These are phyloP conservation scores for barrel medic (Medicago truncatula) DNA, from an alignment of 306 rosid genomes.

Conservation along the genomic window MtrunA17r5.0-ANR NC_053042.1:7187501-7188000, in stretches of 20 bases:
- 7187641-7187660: conserved; percentile 79
- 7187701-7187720: not conserved
- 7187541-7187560: conserved; percentile 48
- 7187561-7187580: conserved; percentile 33
- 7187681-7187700: not conserved
- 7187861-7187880: conserved; percentile 54
- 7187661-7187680: too few species aligned
- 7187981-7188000: not conserved
- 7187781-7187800: conserved; percentile 94
- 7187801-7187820: conserved; percentile 91
- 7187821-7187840: conserved; percentile 53
- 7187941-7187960: not conserved
- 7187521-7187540: conserved; percentile 24
- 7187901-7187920: conserved; percentile 48
- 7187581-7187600: conserved; percentile 38
- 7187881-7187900: conserved; percentile 34
- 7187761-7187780: conserved; percentile 46
- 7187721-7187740: too few species aligned
- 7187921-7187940: not conserved
- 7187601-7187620: conserved; percentile 40
- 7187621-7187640: conserved; percentile 53
- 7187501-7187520: not conserved
- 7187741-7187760: not conserved
- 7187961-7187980: not conserved
- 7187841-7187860: conserved; percentile 66